These are phyloP conservation scores for Sphagnum fallax DNA, from an alignment of 228 moss, liverwort and hornwort species.

Conservation along the genomic window DNA sequence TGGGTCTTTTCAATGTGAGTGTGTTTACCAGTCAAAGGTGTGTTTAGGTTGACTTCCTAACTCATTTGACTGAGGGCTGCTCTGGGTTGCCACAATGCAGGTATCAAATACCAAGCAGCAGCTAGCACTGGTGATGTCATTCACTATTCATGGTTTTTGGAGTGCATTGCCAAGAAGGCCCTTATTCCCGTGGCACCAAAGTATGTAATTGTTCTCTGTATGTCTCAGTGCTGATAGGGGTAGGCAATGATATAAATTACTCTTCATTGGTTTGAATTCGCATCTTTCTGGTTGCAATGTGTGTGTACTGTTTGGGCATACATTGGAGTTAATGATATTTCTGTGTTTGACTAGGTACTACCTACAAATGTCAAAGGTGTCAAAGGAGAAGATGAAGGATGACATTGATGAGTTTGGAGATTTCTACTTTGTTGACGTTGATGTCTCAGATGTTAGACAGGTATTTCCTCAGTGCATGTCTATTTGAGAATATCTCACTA, in stretches of 20 bases:
- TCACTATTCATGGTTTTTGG: slow-evolving; percentile 68
- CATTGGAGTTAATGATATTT: background rate
- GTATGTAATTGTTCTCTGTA: slow-evolving; percentile 20
- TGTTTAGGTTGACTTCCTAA: background rate
- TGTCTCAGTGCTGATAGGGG: background rate
- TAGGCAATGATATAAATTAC: background rate
- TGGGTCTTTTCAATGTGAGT: background rate
- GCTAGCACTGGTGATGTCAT: slow-evolving; percentile 70
- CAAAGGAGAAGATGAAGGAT: slow-evolving; percentile 66
- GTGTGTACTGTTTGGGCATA: background rate
- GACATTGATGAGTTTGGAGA: slow-evolving; percentile 85
- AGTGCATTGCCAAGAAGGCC: slow-evolving; percentile 50
- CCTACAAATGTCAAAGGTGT: slow-evolving; percentile 69
- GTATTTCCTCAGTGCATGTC: slow-evolving; percentile 14
- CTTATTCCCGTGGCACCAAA: slow-evolving; percentile 69
- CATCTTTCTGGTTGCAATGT: too few relatives aligned
- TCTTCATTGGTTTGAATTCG: too few relatives aligned
- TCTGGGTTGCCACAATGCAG: slow-evolving; percentile 17
- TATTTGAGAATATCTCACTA: background rate
- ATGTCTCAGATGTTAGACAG: slow-evolving; percentile 60
- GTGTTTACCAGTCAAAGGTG: background rate
- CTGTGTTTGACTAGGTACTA: slow-evolving; percentile 44
- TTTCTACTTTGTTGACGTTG: slow-evolving; percentile 63
- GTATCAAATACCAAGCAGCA: slow-evolving; percentile 77
- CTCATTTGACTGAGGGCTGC: background rate